These are phyloP conservation scores for Schizosaccharomyces octosporus DNA, from an alignment of 805 yeast genomes.

Conservation along the genomic window DNA sequence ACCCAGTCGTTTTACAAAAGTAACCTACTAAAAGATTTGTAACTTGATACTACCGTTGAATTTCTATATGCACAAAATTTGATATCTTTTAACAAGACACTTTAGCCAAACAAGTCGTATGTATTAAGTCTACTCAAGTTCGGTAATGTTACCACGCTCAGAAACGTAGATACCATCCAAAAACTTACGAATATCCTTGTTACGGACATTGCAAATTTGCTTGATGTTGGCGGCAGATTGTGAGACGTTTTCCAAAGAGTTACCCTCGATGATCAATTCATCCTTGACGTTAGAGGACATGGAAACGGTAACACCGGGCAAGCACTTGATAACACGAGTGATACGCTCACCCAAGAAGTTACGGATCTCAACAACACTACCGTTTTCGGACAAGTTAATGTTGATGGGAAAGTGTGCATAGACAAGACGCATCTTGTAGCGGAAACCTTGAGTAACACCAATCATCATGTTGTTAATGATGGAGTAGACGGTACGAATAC, in stretches of 20 bases:
- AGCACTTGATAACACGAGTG: conserved; percentile 67
- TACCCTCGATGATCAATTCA: conserved; percentile 78
- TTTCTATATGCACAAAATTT: too few species aligned
- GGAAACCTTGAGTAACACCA: conserved; percentile 80
- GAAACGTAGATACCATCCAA: conserved; percentile 99
- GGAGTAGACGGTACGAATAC: conserved; percentile 95
- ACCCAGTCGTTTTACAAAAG: too few species aligned
- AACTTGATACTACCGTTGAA: too few species aligned
- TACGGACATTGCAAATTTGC: conserved; percentile 94
- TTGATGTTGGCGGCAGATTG: conserved; percentile 96
- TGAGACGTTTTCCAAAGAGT: conserved; percentile 91
- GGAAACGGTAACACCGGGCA: conserved; percentile 74
- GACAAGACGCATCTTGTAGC: conserved; percentile 98
- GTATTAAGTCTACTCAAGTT: background rate
- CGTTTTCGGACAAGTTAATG: conserved; percentile 69
- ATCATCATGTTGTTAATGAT: conserved; percentile 78
- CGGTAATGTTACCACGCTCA: conserved; percentile 64
- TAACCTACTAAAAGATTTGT: too few species aligned
- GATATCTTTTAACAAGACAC: background rate
- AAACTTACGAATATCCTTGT: conserved; percentile 99
- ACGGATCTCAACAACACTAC: conserved; percentile 80
- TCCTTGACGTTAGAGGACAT: conserved; percentile 72
- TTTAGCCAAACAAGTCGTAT: background rate
- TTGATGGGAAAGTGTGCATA: conserved; percentile 99
- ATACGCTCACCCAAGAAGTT: conserved; percentile 98